phyloP scores from a whole-genome alignment of 2,329 filamentous ascomycete genomes.

The Sclerotinia minor region DNA sequence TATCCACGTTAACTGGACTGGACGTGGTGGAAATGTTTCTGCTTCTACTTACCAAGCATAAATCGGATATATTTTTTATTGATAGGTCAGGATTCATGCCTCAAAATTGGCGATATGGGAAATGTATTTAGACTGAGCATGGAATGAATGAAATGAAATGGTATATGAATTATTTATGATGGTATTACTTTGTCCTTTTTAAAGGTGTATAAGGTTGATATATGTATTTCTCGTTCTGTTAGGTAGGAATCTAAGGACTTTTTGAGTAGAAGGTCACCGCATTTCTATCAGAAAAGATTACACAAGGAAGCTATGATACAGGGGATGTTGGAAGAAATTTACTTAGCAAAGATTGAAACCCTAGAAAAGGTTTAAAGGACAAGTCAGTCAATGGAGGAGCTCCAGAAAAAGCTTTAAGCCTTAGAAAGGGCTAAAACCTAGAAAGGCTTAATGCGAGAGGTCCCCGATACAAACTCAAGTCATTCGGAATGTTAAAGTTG shows the following conservation, averaged over 20 bases:
- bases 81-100: not conserved
- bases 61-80: constrained; percentile 22
- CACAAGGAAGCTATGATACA: too few relatives aligned
- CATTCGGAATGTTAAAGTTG: too few relatives aligned
- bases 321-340: too few relatives aligned
- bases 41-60: constrained; percentile 98
- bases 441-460: too few relatives aligned
- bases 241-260: not conserved
- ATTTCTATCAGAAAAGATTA: too few relatives aligned
- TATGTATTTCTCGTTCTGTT: not conserved
- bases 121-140: constrained; percentile 24
- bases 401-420: too few relatives aligned
- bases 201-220: not conserved
- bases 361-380: too few relatives aligned
- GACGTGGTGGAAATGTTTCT: constrained; percentile 93
- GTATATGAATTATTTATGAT: constrained; percentile 1
- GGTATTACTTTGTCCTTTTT: not conserved
- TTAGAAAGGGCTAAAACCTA: too few relatives aligned
- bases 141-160: constrained; percentile 19
- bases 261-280: too few relatives aligned
- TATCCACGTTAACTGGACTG: constrained; percentile 99
- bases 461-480: too few relatives aligned
- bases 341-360: too few relatives aligned
- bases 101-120: constrained; percentile 16
- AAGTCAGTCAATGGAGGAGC: too few relatives aligned